Evolutionary conservation across 331 rosid species (phyloP), one percentile per base, ranked within the genome.

Genomic region (Quercus tomentella): DNA sequence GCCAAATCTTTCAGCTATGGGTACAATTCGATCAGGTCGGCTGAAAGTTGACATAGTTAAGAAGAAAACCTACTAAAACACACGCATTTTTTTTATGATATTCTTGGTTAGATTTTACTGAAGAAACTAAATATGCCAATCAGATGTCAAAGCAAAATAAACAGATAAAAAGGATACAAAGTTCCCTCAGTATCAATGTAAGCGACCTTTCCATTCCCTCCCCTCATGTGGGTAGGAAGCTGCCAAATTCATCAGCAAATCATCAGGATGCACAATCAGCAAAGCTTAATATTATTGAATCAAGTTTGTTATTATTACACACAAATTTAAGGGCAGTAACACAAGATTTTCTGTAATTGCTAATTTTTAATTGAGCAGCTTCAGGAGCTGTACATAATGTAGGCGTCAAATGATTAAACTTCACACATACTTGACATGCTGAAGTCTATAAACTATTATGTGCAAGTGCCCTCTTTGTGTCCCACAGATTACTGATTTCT

Each of bases 181-280:
- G 99, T 95, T 79, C 97, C 99, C 85, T 94, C 97, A 16, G 97
- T 91, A 84, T 95, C 99, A 76, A 95, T 92, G 91, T 92, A 92
- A 67, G 98, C 98, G 83, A 94, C 97, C 87, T 94, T 94, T 78
- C 98, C 98, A 66, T 91, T 92, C 79, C 98, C 98, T 84, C 98
- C 98, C 56, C 81, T 82, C 98, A 94, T 94, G 79, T 72, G 81
- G 31, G 89, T 91, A 56, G 98, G 98, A 81, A 94, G 97, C 98
- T 94, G 91, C 83, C 79, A 70, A 65, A 76, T 49, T 61, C 30
- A 60, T n/a, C 31, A 16, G 6, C 21, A 55, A 67, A 8, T 72
- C 56, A 73, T 11, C 20, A 31, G 41, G 20, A 51, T 17, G 56
- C 56, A 55, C 23, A 65, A 58, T 74, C 75, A 82, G 60, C 51